Evolutionary conservation across 148 eudicot species (phyloP).

Genomic region (Agrostemma githago): DNA sequence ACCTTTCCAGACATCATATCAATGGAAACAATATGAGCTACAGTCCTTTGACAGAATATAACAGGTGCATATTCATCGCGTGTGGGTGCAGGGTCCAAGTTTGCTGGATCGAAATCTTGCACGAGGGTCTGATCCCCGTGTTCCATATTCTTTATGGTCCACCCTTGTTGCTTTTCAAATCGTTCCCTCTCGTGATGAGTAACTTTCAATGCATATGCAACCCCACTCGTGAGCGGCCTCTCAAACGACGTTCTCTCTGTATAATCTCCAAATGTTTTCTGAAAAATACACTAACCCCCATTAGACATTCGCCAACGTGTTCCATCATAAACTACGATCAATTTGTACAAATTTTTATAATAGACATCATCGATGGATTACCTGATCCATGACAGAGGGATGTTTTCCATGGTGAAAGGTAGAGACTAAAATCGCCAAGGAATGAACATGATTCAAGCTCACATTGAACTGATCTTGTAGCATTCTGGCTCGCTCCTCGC

Average conservation of each 20-base stretch:
- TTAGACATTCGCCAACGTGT: not conserved
- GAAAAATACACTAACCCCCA: conserved; percentile 3
- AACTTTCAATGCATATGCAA: conserved; percentile 88
- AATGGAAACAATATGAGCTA: conserved; percentile 78
- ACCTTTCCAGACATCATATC: conserved; percentile 99
- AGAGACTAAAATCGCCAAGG: conserved; percentile 75
- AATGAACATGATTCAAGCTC: conserved; percentile 96
- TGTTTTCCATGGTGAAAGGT: conserved; percentile 77
- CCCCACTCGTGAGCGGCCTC: conserved; percentile 97
- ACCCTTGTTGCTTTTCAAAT: conserved; percentile 72
- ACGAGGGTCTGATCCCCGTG: conserved; percentile 72
- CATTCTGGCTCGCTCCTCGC: conserved; percentile 94
- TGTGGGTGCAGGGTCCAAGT: conserved; percentile 71
- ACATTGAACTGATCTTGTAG: conserved; percentile 94
- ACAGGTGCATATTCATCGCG: conserved; percentile 97
- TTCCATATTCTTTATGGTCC: conserved; percentile 91
- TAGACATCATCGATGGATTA: conserved; percentile 18
- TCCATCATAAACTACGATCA: not conserved
- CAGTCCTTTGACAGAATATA: conserved; percentile 81
- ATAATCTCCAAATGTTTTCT: conserved; percentile 85
- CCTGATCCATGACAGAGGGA: conserved; percentile 90
- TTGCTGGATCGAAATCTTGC: conserved; percentile 63
- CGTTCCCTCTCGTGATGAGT: conserved; percentile 68
- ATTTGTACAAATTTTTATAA: not conserved
- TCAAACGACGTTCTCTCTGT: conserved; percentile 88